Conservation (phyloP, 176 grass and related monocot species). For the Zizania latifolia region DNA sequence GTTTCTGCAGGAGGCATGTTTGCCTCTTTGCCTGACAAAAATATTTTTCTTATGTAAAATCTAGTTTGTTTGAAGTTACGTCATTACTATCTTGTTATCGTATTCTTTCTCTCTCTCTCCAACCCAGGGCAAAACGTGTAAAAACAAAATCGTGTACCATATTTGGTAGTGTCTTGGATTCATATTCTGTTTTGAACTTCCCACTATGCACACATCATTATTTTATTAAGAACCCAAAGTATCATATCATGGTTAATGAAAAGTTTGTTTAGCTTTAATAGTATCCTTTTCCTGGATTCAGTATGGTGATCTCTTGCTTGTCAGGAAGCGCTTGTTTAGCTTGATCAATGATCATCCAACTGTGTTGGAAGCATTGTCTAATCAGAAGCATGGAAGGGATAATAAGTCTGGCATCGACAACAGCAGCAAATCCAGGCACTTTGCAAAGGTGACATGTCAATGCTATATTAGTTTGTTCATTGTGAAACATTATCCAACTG, state of each 20-base stretch:
- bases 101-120: background rate
- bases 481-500: background rate
- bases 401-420: conserved; percentile 40
- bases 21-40: background rate
- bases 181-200: background rate
- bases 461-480: conserved; percentile 10
- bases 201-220: background rate
- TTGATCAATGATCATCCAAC: conserved; percentile 62
- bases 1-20: background rate
- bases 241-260: background rate
- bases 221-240: conserved; percentile 5
- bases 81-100: background rate
- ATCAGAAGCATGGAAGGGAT: conserved; percentile 40
- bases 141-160: background rate
- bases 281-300: background rate
- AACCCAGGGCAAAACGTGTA: background rate
- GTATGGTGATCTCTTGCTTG: background rate
- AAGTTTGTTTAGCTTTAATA: background rate
- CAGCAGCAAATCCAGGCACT: conserved; percentile 49
- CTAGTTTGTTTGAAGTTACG: background rate
- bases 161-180: background rate
- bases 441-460: conserved; percentile 34
- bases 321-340: conserved; percentile 61
- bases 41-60: background rate
- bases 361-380: conserved; percentile 46